phyloP scores from a whole-genome alignment of 2,329 filamentous ascomycete genomes.

The Cryphonectria parasitica region DNA sequence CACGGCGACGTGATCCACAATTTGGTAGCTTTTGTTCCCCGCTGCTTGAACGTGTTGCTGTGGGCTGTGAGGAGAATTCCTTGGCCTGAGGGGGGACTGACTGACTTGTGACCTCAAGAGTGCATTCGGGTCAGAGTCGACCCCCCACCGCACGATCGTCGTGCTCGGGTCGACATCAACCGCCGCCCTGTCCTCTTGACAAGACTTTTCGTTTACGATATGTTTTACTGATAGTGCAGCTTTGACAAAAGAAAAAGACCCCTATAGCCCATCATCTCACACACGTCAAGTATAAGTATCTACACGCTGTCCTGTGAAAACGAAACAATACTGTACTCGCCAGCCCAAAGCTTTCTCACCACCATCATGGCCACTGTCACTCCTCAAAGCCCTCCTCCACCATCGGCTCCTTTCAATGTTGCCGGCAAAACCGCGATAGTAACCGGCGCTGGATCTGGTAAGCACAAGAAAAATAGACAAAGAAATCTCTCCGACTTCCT shows the following conservation, averaged over 20 bases:
- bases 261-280: too few species aligned
- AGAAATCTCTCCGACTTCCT: neutral
- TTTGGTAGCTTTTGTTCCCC: neutral
- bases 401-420: constrained; percentile 34
- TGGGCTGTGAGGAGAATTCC: constrained; percentile 9
- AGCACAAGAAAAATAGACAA: constrained; percentile 11
- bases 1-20: neutral
- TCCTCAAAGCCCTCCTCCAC: neutral
- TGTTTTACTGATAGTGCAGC: neutral
- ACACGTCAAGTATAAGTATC: too few species aligned
- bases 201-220: neutral
- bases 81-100: neutral
- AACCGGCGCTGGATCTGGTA: constrained; percentile 58
- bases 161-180: neutral
- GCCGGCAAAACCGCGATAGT: constrained; percentile 54
- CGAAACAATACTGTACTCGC: neutral
- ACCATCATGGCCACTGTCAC: constrained; percentile 9
- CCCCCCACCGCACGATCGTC: constrained; percentile 8
- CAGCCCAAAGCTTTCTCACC: neutral
- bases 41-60: neutral
- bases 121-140: constrained; percentile 12
- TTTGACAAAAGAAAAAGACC: too few species aligned
- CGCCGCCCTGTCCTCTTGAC: neutral
- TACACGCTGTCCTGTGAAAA: neutral
- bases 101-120: neutral